Base-by-base conservation (phyloP, 495 filamentous ascomycete genomes). In the Choiromyces venosus region DNA sequence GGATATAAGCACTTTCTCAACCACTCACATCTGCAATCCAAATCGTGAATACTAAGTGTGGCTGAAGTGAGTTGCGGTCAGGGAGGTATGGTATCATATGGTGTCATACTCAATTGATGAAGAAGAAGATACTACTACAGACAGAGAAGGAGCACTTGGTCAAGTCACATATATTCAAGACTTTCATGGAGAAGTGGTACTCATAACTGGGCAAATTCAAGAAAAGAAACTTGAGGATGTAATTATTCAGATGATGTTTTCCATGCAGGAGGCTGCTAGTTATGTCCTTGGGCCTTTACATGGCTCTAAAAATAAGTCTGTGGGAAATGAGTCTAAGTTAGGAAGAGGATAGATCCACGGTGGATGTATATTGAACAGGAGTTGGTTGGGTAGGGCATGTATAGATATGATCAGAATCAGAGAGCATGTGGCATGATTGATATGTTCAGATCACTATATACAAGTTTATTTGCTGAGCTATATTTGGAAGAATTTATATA, bases 161-260 rank as follows among this genome's bases (percentile, higher is more conserved):
- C 80, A 89, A 88, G 79, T 91, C 88, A 67, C 86, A 89, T 29
- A 85, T 85, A 75, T 83, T 97, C 73, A 89, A 92, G 80, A 97
- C 94, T 0, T 90, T 87, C n/a, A 83, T 91, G 69, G 97, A 97
- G 88, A 98, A 98, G 85, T 99, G 66, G 89, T 88, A 5, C 87
- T 89, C n/a, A 83, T 99, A 70, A 91, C 93, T 40, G 87, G 89
- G 38, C 95, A 97, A 85, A 95, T 99, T 79, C 84, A 87, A 0
- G 95, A 95, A 44, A 97, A 97, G 89, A 90, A 89, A 37, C 85
- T 99, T 77, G 92, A 92, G 64, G 94, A 99, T 38, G 95, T 94
- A 19, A 91, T 98, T 73, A 83, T 91, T 75, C 95, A 99, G 87
- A 97, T 99, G 94, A 88, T 89, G 44, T 97, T 93, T 83, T 92